Percentiles rank a stretch among this genome's conserved stretches.
Conservation (phyloP, 1,284 basidiomycete species). For the Melampsora larici-populina region DNA sequence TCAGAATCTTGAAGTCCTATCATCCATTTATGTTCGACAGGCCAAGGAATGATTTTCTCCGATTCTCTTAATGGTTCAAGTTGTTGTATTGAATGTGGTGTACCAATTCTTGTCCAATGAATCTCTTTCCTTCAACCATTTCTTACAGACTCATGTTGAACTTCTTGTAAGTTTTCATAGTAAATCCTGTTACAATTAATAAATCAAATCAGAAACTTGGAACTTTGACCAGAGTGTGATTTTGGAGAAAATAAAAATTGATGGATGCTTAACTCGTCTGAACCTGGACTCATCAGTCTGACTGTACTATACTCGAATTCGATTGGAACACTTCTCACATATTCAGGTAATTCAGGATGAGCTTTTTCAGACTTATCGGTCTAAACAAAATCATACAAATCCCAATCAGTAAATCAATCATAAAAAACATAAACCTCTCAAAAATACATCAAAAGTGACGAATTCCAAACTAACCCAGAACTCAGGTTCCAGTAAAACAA, state of each 20-base stretch:
- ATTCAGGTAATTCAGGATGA: constrained; percentile 29
- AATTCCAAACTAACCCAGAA: constrained; percentile 37
- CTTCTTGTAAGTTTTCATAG: constrained; percentile 37
- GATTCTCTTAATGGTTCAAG: too few species aligned
- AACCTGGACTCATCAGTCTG: constrained; percentile 34
- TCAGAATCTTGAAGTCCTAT: constrained; percentile 32
- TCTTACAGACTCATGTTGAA: constrained; percentile 38
- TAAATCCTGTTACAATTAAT: constrained; percentile 21
- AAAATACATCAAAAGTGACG: too few species aligned
- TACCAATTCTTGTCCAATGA: too few species aligned
- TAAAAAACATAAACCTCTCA: background rate
- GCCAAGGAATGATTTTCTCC: constrained; percentile 39
- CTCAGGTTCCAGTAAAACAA: constrained; percentile 29
- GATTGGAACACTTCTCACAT: constrained; percentile 16
- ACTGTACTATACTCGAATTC: constrained; percentile 42
- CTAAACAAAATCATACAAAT: background rate
- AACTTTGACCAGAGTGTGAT: too few species aligned
- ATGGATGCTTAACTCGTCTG: constrained; percentile 32
- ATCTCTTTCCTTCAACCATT: too few species aligned
- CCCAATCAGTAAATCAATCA: background rate
- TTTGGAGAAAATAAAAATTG: background rate
- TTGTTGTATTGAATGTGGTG: too few species aligned
- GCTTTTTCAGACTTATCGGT: constrained; percentile 25
- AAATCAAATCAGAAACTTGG: background rate
- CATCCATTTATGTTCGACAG: constrained; percentile 15